Percentiles rank a stretch among this genome's conserved stretches.
Conservation (phyloP, 1,284 basidiomycete species). For the Pholiota adiposa region DNA sequence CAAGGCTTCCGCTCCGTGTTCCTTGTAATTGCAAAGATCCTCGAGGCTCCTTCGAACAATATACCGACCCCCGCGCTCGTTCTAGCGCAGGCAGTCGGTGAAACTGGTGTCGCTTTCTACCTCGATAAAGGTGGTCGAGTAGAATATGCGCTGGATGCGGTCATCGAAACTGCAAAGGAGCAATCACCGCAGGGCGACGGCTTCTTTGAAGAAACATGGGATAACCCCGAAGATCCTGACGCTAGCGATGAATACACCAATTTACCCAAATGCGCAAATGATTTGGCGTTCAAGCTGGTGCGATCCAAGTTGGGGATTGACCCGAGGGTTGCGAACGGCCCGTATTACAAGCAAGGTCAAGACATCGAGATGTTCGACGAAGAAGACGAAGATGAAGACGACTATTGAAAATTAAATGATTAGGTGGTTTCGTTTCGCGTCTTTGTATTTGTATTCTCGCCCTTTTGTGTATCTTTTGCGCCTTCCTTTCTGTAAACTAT, state of each 20-base stretch:
- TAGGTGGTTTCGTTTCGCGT: too few species aligned
- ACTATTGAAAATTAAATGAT: not conserved
- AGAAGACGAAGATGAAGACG: not conserved
- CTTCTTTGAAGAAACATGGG: slow-evolving; percentile 18
- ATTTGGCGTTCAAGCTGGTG: not conserved
- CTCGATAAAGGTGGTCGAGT: slow-evolving; percentile 25
- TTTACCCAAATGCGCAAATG: not conserved
- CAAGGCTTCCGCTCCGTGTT: not conserved
- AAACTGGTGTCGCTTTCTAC: slow-evolving; percentile 14
- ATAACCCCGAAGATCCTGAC: not conserved
- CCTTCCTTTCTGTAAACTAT: too few species aligned
- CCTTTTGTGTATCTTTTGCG: too few species aligned
- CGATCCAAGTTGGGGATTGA: not conserved
- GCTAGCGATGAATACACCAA: not conserved
- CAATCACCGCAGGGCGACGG: slow-evolving; percentile 25
- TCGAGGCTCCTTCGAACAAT: not conserved
- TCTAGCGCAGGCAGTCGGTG: not conserved
- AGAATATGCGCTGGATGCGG: slow-evolving; percentile 27
- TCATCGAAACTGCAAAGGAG: slow-evolving; percentile 21
- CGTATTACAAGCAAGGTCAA: not conserved
- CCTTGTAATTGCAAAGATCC: not conserved
- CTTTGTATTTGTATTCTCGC: too few species aligned
- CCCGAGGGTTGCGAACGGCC: not conserved
- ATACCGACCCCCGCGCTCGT: not conserved
- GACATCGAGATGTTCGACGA: not conserved